Conservation (phyloP, 306 rosid species). For the Fragaria nilgerrensis region DNA sequence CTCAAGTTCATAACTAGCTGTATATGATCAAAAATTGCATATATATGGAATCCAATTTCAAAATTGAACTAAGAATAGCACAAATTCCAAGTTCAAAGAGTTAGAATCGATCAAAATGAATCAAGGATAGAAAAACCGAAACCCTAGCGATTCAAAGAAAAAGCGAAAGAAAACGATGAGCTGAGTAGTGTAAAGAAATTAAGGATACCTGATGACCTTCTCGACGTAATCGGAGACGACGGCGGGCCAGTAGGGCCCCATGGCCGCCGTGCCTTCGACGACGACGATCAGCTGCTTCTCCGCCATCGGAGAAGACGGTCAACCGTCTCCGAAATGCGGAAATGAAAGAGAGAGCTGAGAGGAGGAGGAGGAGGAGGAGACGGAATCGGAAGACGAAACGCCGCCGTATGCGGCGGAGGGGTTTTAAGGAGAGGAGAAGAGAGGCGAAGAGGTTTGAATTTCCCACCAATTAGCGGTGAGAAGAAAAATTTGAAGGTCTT, state of each 20-base stretch:
- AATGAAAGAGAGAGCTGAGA: background rate
- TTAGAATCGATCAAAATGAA: background rate
- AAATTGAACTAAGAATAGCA: background rate
- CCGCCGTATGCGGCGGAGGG: background rate
- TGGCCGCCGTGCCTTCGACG: constrained; percentile 81
- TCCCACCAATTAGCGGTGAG: background rate
- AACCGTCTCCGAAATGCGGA: background rate
- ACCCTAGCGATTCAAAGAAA: background rate
- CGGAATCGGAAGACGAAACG: background rate
- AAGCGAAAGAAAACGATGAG: background rate
- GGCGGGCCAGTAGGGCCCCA: constrained; percentile 76
- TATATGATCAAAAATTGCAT: background rate
- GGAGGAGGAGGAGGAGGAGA: background rate
- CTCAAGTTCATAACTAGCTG: background rate
- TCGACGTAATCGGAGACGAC: constrained; percentile 67
- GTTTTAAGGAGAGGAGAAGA: background rate
- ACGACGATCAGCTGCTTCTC: constrained; percentile 77
- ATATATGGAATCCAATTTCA: constrained; percentile 1
- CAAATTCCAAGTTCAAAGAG: background rate
- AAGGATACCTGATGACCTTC: constrained; percentile 65
- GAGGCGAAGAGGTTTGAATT: background rate
- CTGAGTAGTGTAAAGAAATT: background rate
- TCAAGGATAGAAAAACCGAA: constrained; percentile 3
- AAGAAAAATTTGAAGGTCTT: background rate
- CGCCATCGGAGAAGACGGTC: constrained; percentile 40